Evolutionary conservation across 2,329 filamentous ascomycete genomes (phyloP).

Genomic region (Amylocarpus encephaloides): DNA sequence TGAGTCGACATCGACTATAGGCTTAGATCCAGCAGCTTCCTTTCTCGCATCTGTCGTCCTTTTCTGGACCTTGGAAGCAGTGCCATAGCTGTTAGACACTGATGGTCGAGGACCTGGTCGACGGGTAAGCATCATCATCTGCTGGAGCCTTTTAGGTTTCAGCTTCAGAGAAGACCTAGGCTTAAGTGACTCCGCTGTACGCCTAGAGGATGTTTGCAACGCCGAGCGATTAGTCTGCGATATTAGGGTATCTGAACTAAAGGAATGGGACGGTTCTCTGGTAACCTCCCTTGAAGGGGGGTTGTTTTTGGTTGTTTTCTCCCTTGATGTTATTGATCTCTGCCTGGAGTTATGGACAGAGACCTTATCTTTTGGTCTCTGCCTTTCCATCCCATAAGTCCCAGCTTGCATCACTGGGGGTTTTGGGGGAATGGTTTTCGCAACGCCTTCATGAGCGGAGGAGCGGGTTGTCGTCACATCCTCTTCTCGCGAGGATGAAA

Average conservation of each 20-base stretch:
- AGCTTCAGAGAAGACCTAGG: constrained; percentile 26
- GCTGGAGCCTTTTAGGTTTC: constrained; percentile 23
- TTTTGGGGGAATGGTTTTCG: too few species aligned
- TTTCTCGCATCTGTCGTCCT: not conserved
- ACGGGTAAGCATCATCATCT: constrained; percentile 30
- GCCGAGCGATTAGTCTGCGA: not conserved
- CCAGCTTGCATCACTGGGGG: too few species aligned
- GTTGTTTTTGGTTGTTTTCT: too few species aligned
- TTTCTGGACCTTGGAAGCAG: not conserved
- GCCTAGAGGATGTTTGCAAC: not conserved
- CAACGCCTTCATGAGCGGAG: too few species aligned
- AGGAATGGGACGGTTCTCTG: not conserved
- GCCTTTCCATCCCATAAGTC: too few species aligned
- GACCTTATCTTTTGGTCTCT: too few species aligned
- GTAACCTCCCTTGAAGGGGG: too few species aligned
- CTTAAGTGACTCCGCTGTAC: not conserved
- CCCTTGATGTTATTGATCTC: too few species aligned
- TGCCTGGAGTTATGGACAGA: too few species aligned
- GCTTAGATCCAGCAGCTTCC: constrained; percentile 16
- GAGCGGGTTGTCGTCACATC: too few species aligned
- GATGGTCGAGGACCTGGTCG: constrained; percentile 13
- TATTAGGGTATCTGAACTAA: not conserved
- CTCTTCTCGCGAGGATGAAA: too few species aligned
- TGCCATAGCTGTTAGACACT: not conserved
- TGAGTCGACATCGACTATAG: constrained; percentile 13